Percentiles rank a stretch among this genome's conserved stretches.
Conservation (phyloP, 164 flowering plant species). For the Sextonia rubra region DNA sequence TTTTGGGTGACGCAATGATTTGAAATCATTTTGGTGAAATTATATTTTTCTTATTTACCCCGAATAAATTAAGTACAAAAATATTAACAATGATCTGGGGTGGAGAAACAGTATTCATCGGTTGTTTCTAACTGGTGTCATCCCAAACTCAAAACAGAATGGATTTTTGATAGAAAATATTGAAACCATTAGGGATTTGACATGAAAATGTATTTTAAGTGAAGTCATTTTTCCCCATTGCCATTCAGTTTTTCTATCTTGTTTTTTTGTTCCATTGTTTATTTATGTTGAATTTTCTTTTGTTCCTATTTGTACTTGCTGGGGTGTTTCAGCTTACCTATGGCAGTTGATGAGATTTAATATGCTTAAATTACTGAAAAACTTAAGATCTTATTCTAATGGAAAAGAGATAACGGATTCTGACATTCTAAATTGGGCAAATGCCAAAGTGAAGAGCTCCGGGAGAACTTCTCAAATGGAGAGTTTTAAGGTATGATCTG, state of each 20-base stretch:
- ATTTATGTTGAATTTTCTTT: too few species aligned
- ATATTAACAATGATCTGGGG: neutral
- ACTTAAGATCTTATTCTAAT: slow-evolving; percentile 63
- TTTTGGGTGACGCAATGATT: neutral
- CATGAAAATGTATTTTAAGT: neutral
- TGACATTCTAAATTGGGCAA: slow-evolving; percentile 84
- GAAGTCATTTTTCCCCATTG: neutral
- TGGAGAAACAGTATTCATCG: neutral
- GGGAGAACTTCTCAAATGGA: too few species aligned
- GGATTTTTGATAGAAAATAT: neutral
- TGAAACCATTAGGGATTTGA: neutral
- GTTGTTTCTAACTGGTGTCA: neutral
- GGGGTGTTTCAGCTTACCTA: slow-evolving; percentile 59
- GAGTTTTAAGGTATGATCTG: slow-evolving; percentile 64
- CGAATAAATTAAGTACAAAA: neutral
- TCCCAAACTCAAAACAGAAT: too few species aligned
- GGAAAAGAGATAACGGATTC: slow-evolving; percentile 82
- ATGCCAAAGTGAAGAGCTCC: slow-evolving; percentile 58
- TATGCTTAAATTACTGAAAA: slow-evolving; percentile 86
- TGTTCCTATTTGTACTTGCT: too few species aligned
- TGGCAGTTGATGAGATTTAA: slow-evolving; percentile 95
- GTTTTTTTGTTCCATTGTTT: too few species aligned
- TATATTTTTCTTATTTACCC: neutral
- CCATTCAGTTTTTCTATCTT: neutral
- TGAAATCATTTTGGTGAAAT: neutral